phyloP scores from a whole-genome alignment of 805 yeast genomes.

The Yamadazyma takamatsuzukensis region DNA sequence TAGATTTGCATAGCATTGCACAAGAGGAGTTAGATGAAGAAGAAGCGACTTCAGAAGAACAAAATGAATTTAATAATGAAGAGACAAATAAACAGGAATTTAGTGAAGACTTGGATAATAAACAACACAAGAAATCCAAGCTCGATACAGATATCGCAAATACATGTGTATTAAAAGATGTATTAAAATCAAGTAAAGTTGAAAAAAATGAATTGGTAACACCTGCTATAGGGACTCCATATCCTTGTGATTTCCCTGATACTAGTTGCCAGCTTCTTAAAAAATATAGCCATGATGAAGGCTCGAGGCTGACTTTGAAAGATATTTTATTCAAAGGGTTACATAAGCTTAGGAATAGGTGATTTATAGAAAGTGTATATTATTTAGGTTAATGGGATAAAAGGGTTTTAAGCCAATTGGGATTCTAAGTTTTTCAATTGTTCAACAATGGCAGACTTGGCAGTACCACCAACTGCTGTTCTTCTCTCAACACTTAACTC shows the following conservation, averaged over 20 bases:
- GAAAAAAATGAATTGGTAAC: no score
- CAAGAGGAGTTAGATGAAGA: no score
- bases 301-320: background rate
- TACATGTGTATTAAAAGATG: no score
- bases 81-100: background rate
- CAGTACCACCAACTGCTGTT: conserved; percentile 96
- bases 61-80: background rate
- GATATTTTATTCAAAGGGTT: background rate
- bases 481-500: conserved; percentile 96
- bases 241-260: conserved; percentile 5
- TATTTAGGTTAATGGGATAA: background rate
- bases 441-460: conserved; percentile 78
- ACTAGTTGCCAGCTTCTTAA: conserved; percentile 4
- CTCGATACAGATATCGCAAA: no score
- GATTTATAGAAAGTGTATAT: background rate
- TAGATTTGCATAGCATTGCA: background rate
- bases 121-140: no score
- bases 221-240: no score
- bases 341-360: background rate
- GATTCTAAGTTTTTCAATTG: conserved; percentile 50
- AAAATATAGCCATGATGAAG: background rate
- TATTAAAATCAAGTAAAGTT: no score
- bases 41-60: background rate
- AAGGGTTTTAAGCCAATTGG: conserved; percentile 2
- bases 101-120: conserved; percentile 1